Base-by-base conservation (phyloP, 2,329 filamentous ascomycete genomes). In the Aspergillus melleus region DNA sequence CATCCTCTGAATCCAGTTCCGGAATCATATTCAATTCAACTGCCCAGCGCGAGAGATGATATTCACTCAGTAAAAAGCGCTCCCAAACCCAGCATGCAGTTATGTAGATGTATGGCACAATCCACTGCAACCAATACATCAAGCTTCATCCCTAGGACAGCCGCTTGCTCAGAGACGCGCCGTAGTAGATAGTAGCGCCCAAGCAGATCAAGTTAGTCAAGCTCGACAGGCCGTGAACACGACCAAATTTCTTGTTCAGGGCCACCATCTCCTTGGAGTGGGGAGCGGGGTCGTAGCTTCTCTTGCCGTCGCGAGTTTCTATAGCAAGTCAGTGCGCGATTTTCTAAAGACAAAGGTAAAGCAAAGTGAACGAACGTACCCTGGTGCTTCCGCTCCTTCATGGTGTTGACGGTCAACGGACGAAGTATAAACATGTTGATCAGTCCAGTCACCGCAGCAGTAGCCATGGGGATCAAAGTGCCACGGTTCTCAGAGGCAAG, bases 221-320 rank as follows among this genome's bases (percentile, higher is more conserved):
- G 29, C 90, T 90, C 8, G 91, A 96, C 52, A 90, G 78, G 6
- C 93, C 91, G 76, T 99, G 95, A 59, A 96, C 76, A 62, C 84
- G 85, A 16, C 85, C 86, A 75, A 98, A 98, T 64, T 81, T 83
- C 78, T 87, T 90, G 81, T 94, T 96, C 68, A 96, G 76, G 9
- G 81, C 82, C 67, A 86, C 76, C 93, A 98, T 97, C 79, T 94
- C 91, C 67, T 88, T 83, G 5, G 90, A 95, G 70, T 96, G 91
- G 44, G 92, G 90, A 1, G 88, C 84, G 55, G 85, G 80, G 64
- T 96, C 92, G 70, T 90, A 90, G 76, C 88, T 91, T 73, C 90
- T 90, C 83, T 96, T 97, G 57, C 92, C 92, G 73, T 97, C 94
- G 69, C 89, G 87, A 62, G 89, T 92, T 81, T 94, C 93, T 84